A percentile compares a stretch with the other conserved stretches of the same genome.
Evolutionary conservation across 108 stramenopile species (phyloP).

Genomic region (Nannochloropsis granulata): DNA sequence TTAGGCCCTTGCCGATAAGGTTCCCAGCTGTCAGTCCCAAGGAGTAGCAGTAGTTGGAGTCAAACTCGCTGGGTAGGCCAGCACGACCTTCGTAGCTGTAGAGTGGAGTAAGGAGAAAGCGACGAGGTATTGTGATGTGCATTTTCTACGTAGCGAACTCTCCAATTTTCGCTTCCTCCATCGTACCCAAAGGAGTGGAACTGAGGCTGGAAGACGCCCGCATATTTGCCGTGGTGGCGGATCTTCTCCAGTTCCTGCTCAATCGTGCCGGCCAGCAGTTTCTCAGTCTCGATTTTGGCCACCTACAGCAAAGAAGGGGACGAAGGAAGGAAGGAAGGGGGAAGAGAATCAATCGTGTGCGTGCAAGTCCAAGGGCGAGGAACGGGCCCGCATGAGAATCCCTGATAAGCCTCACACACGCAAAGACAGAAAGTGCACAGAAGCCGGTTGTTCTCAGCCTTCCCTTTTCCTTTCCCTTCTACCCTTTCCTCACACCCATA

Average conservation of each 20-base stretch:
- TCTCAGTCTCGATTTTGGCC: conserved; percentile 37
- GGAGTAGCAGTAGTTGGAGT: conserved; percentile 33
- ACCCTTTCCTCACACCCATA: no score
- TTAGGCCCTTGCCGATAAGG: conserved; percentile 14
- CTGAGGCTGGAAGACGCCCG: conserved; percentile 16
- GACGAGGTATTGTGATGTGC: no score
- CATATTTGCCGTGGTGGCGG: conserved; percentile 8
- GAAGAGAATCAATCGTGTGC: no score
- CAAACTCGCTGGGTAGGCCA: conserved; percentile 22
- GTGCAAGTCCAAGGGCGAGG: no score
- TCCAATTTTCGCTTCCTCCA: neutral
- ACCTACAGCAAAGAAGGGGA: neutral
- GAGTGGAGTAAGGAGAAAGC: no score
- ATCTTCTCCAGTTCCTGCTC: conserved; percentile 22
- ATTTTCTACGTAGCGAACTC: no score
- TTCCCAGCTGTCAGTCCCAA: conserved; percentile 15
- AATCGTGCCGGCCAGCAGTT: conserved; percentile 20
- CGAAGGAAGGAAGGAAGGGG: no score
- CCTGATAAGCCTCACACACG: no score
- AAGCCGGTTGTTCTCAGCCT: no score
- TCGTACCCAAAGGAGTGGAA: conserved; percentile 26
- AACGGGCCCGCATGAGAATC: no score
- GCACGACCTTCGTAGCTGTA: conserved; percentile 24
- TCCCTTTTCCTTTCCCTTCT: no score
- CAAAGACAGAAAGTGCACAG: no score